These are phyloP conservation scores for Pleurotus salmoneostramineus DNA, from an alignment of 768 basidiomycete genomes.

Conservation along the genomic window DNA sequence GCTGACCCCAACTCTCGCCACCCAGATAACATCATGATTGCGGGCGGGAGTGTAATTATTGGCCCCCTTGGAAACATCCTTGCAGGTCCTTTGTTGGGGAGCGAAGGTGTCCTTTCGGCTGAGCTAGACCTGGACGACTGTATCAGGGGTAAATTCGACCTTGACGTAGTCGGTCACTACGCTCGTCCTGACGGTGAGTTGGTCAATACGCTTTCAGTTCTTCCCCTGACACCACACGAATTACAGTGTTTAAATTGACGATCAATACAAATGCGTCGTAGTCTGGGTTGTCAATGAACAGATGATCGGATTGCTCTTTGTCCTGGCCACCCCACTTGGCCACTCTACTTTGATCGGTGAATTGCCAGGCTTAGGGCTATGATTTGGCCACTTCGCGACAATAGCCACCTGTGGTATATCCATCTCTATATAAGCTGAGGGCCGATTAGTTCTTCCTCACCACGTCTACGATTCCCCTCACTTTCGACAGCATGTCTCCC, in stretches of 20 bases:
- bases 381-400: too few relatives aligned
- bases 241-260: slow-evolving; percentile 4
- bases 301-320: too few relatives aligned
- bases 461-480: background rate
- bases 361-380: too few relatives aligned
- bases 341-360: too few relatives aligned
- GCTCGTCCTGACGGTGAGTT: slow-evolving; percentile 51
- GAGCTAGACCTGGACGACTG: slow-evolving; percentile 58
- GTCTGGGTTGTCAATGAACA: background rate
- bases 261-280: background rate
- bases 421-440: background rate
- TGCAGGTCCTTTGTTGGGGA: slow-evolving; percentile 51
- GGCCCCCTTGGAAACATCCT: slow-evolving; percentile 53
- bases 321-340: background rate
- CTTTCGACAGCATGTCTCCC: background rate
- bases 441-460: background rate
- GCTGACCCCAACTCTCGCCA: slow-evolving; percentile 28
- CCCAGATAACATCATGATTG: slow-evolving; percentile 52
- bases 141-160: slow-evolving; percentile 54
- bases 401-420: background rate
- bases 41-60: slow-evolving; percentile 59
- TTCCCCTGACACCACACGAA: background rate
- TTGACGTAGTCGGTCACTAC: slow-evolving; percentile 63
- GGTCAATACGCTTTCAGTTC: background rate
- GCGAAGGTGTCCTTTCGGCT: slow-evolving; percentile 52